Evolutionary conservation across 805 yeast species (phyloP), one percentile per base, ranked within the genome.

Genomic region (Tanozyma kutaoensis): DNA sequence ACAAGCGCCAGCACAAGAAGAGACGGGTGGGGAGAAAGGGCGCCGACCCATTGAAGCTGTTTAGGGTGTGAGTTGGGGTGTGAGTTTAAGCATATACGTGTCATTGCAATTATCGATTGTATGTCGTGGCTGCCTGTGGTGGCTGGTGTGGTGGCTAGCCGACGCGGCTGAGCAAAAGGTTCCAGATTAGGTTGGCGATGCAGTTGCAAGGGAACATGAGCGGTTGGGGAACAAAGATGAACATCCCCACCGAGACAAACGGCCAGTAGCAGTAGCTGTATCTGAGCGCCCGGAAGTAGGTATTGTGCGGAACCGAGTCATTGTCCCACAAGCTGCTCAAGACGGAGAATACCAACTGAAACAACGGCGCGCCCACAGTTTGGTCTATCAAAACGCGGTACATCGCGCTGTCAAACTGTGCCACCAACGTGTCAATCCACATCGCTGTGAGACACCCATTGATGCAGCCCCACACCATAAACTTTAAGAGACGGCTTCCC

Each of bases 11-110:
- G 43, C 58, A 57, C 29, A 59, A 50, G 30, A 55, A 49, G 38
- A 11, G 5, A 5, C 12, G 21, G 11, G 12, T 4, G 21, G 11
- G 12, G 12, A 8, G 59, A 22, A 64, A 52, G 32, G 72, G 69
- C 46, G 49, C 58, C 12, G 77, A 77, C 49, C 82, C 86, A n/a
- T 58, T 77, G 42, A 77, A 74, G 48, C 66, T 53, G 5, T 50
- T 20, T 6, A 12, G 10, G 12, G 17, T 7, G 17, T n/a, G n/a
- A n/a, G n/a, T n/a, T n/a, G n/a, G n/a, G n/a, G n/a, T n/a, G n/a
- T n/a, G n/a, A n/a, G n/a, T n/a, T n/a, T n/a, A n/a, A n/a, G n/a
- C n/a, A n/a, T n/a, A n/a, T n/a, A n/a, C n/a, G n/a, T n/a, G n/a
- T n/a, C n/a, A n/a, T n/a, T n/a, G n/a, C n/a, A n/a, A n/a, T n/a